These are phyloP conservation scores for Drechslerella coelobrocha DNA, from an alignment of 2,329 filamentous ascomycete species.

Conservation along the genomic window DNA sequence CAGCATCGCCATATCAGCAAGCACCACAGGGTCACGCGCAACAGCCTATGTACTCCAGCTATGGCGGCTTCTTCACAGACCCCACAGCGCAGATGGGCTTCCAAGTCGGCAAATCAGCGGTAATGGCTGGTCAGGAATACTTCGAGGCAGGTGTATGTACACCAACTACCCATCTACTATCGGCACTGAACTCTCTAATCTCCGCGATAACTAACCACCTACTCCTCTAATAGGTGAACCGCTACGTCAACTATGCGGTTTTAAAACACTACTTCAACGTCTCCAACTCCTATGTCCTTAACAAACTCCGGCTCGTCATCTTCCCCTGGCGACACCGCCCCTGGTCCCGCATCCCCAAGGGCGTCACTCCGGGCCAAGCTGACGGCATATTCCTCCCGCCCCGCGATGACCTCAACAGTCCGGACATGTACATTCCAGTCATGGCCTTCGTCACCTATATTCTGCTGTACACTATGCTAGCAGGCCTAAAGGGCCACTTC, in stretches of 20 bases:
- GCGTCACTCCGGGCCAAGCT: conserved; percentile 71
- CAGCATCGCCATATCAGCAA: conserved; percentile 68
- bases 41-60: conserved; percentile 67
- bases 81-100: conserved; percentile 93
- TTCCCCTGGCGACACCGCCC: conserved; percentile 98
- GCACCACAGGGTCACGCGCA: conserved; percentile 64
- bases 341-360: conserved; percentile 79
- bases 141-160: conserved; percentile 86
- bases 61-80: conserved; percentile 94
- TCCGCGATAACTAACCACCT: background rate
- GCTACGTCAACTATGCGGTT: conserved; percentile 88
- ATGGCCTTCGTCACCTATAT: conserved; percentile 99
- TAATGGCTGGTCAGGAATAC: conserved; percentile 90
- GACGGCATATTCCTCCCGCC: conserved; percentile 85
- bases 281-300: conserved; percentile 93
- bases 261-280: conserved; percentile 99
- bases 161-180: conserved; percentile 6
- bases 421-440: conserved; percentile 98
- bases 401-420: conserved; percentile 93
- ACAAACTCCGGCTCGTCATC: conserved; percentile 89
- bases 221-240: conserved; percentile 66
- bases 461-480: conserved; percentile 86
- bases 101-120: conserved; percentile 89
- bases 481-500: conserved; percentile 87
- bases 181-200: background rate